Percentiles rank a stretch among this genome's conserved stretches.
Conservation (phyloP, 2,329 filamentous ascomycete genomes). For the Fusarium coicis region DNA sequence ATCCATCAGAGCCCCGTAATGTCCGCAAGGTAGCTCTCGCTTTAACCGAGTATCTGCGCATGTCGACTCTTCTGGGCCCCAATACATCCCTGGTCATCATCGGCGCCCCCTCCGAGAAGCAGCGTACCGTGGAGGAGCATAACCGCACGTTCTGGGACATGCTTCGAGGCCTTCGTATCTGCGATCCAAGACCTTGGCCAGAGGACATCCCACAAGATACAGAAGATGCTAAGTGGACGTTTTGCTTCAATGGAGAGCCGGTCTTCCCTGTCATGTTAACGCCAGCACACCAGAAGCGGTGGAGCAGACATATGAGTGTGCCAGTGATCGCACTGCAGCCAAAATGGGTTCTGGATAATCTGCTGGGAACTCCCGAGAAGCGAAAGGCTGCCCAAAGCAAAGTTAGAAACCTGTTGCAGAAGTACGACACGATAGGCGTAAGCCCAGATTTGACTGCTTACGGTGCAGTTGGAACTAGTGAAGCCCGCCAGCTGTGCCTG, state of each 20-base stretch:
- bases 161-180: not conserved
- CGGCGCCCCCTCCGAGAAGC: not conserved
- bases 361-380: not conserved
- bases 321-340: accelerated
- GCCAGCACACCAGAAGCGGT: accelerated
- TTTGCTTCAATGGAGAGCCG: not conserved
- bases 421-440: not conserved
- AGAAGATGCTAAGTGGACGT: not conserved
- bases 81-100: not conserved
- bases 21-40: not conserved
- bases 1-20: not conserved
- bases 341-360: not conserved
- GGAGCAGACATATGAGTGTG: not conserved
- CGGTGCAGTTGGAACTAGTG: not conserved
- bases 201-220: not conserved
- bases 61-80: accelerated
- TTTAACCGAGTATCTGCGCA: not conserved
- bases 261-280: not conserved
- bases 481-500: not conserved
- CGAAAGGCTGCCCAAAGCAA: not conserved
- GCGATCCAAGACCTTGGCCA: not conserved
- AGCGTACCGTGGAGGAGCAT: not conserved
- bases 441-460: not conserved
- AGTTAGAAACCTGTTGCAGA: not conserved
- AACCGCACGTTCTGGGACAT: not conserved